Evolutionary conservation across 2,329 filamentous ascomycete species (phyloP), one percentile per base, ranked within the genome.

Genomic region (Calonectria crousiana): DNA sequence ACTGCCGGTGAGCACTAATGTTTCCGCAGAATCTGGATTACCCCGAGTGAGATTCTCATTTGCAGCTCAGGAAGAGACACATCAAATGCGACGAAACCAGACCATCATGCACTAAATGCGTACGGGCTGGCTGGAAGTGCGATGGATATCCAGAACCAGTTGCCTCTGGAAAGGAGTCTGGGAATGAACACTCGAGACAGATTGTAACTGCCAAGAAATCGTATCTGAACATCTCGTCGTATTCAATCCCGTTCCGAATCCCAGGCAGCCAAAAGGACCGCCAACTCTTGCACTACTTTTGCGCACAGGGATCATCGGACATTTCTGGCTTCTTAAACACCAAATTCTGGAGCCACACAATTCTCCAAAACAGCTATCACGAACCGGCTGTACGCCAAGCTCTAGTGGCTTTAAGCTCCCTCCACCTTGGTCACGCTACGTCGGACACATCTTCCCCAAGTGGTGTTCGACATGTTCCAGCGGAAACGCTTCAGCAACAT

Each of bases 241-340:
- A 72, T 32, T 72, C 71, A 6, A 32, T 72, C 30, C 71, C 71
- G 5, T 72, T 72, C 51, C 52, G 58, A 38, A 65, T 72, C 18
- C 71, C 71, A 6, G 71, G 71, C 2, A 72, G 71, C 65, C 71
- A 72, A 36, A 68, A 72, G 26, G 71, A 72, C 71, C 71, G 71
- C 26, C 71, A 72, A 26, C 38, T 72, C 20, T 28, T 72, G 28
- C 71, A 72, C 65, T 72, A 72, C 56, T 72, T 72, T 47, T 72
- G 71, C 30, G 49, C 58, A 16, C 71, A 72, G 26, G 71, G 65
- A 28, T 62, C 71, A 6, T 69, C 65, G 0, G 71, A 72, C 47
- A 72, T 72, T 30, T 72, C 71, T 10, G 71, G 71, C 14, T 65
- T 69, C 47, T 36, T 72, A 16, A 30, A 30, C n/a, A 69, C 71